These are phyloP conservation scores for Kwoniella sp. DNA, from an alignment of 768 basidiomycete genomes.

Conservation along the genomic window DNA sequence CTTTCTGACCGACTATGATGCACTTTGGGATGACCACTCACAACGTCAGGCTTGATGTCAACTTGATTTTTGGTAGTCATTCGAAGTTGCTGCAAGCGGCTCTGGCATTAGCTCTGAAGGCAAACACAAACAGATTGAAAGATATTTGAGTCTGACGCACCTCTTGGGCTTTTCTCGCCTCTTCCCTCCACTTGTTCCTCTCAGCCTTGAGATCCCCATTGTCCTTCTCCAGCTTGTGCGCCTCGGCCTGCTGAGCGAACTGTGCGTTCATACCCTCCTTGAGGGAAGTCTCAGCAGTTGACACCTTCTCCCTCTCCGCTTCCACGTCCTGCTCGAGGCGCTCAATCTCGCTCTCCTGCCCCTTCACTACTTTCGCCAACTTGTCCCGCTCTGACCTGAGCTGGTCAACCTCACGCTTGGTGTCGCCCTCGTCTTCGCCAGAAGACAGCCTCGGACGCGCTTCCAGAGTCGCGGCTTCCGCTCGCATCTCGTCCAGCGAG, in stretches of 20 bases:
- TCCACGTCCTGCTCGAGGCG: conserved; percentile 58
- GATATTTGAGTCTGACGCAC: background rate
- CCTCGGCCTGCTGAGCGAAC: conserved; percentile 2
- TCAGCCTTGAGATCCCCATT: conserved; percentile 11
- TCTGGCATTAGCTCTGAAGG: background rate
- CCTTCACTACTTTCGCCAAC: background rate
- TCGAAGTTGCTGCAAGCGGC: background rate
- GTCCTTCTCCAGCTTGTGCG: conserved; percentile 6
- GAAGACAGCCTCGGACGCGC: background rate
- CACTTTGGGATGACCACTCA: background rate
- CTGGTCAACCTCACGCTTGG: conserved; percentile 47
- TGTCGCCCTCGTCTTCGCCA: background rate
- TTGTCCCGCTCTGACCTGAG: background rate
- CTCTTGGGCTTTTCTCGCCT: conserved; percentile 1
- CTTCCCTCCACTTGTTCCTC: conserved; percentile 10
- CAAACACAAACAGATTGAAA: background rate
- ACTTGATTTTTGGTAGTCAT: background rate
- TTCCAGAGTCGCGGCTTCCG: conserved; percentile 1
- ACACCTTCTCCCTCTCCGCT: conserved; percentile 60
- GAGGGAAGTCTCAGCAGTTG: conserved; percentile 61
- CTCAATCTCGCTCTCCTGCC: background rate
- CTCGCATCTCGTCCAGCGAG: background rate
- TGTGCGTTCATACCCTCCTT: conserved; percentile 57
- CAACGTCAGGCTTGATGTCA: background rate
- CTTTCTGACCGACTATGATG: no score